Base-by-base conservation (phyloP, 768 basidiomycete species). In the Hericium erinaceus region DNA sequence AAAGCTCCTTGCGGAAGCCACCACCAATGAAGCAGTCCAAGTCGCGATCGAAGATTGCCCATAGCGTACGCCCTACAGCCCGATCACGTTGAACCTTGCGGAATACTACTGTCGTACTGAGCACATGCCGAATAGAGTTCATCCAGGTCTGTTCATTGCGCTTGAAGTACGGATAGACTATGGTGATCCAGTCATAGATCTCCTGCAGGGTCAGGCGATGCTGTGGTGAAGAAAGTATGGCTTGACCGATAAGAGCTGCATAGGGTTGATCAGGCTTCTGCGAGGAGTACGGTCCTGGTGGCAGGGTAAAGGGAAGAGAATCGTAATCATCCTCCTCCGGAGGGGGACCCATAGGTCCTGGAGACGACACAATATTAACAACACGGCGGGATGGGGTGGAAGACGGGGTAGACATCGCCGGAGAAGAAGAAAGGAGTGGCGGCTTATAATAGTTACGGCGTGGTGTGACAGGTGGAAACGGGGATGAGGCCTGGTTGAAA, bases 121-220 rank as follows among this genome's bases (percentile, higher is more conserved):
- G 79, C 51, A 95, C 94, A 71, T 98, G 95, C n/a, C 95, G 82
- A 59, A 98, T 92, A 56, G 92, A 95, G 71, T 97, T 97, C 84
- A 95, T 94, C 95, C 95, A 98, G 6, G 93, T 95, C 3, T 87
- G 82, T 65, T 98, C 94, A 20, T 88, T 87, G 58, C 89, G 87
- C 71, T 92, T 92, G 74, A 92, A 99, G 67, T 86, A 85, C 7
- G 97, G 95, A 71, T 93, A 95, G 9, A 91, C 90, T 44, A 88
- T 89, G 49, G 91, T 92, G 65, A 99, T 95, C 81, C 83, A 99
- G 67, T 91, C 87, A 67, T 98, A 98, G 61, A 99, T 97, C 69
- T 98, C 93, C 68, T 95, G 90, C 24, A 98, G 77, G 2, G 92
- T 92, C 54, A 98, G 83, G 54, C 89, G 85, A 64, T 89, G 87